Evolutionary conservation across 1,284 basidiomycete genomes (phyloP).

Genomic region (Trametes sp.): DNA sequence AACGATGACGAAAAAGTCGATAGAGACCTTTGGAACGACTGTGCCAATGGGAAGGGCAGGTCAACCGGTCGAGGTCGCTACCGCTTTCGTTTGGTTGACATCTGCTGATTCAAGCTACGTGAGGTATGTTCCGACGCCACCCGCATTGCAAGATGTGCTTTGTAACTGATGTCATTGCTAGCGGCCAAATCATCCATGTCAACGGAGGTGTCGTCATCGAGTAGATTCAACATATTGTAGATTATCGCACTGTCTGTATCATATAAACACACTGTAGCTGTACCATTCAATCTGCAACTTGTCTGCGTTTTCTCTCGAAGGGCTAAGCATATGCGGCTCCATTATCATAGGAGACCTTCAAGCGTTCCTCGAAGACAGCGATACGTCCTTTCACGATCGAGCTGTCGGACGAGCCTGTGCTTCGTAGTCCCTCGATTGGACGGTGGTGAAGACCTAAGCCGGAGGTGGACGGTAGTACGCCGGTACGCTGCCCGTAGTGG

Average conservation of each 20-base stretch:
- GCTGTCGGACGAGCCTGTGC: slow-evolving; percentile 17
- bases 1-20: slow-evolving; percentile 56
- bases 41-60: slow-evolving; percentile 59
- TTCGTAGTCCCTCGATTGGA: slow-evolving; percentile 14
- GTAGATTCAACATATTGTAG: slow-evolving; percentile 24
- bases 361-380: slow-evolving; percentile 34
- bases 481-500: not conserved
- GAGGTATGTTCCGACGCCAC: slow-evolving; percentile 38
- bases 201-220: slow-evolving; percentile 49
- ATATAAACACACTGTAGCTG: slow-evolving; percentile 4
- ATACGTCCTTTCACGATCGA: slow-evolving; percentile 35
- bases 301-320: not conserved
- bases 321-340: slow-evolving; percentile 21
- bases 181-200: slow-evolving; percentile 48
- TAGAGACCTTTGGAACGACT: slow-evolving; percentile 51
- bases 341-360: slow-evolving; percentile 18
- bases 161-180: slow-evolving; percentile 16
- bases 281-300: slow-evolving; percentile 5
- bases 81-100: slow-evolving; percentile 60
- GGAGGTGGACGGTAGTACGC: not conserved
- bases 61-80: slow-evolving; percentile 64
- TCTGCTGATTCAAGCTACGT: slow-evolving; percentile 61
- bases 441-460: not conserved
- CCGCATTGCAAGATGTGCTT: not conserved
- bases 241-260: slow-evolving; percentile 3